phyloP scores from a whole-genome alignment of 2,329 filamentous ascomycete genomes.

The Colletotrichum euphorbiae region DNA sequence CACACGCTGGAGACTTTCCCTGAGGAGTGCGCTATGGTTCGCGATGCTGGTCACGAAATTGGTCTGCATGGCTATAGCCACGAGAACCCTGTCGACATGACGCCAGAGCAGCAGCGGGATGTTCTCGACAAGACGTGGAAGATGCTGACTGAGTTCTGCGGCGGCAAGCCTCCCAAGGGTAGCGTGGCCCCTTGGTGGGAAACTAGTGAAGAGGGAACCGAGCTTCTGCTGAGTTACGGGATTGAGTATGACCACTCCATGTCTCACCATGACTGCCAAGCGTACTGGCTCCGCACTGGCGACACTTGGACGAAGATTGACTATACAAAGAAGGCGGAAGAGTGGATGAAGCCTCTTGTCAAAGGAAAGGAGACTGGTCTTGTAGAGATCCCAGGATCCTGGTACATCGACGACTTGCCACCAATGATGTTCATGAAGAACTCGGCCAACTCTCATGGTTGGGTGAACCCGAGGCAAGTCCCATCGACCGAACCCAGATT shows the following conservation, averaged over 20 bases:
- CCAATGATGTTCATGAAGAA: conserved; percentile 81
- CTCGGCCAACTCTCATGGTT: conserved; percentile 72
- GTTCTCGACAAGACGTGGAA: conserved; percentile 82
- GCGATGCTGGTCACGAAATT: conserved; percentile 61
- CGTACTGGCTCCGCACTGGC: conserved; percentile 72
- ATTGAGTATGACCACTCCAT: conserved; percentile 78
- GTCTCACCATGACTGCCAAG: conserved; percentile 72
- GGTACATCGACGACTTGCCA: conserved; percentile 74
- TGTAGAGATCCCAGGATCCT: conserved; percentile 73
- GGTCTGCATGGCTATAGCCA: conserved; percentile 78
- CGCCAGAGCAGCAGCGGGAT: conserved; percentile 78
- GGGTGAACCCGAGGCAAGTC: conserved; percentile 57
- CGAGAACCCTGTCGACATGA: conserved; percentile 80
- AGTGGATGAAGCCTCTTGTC: conserved; percentile 75
- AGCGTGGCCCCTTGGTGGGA: conserved; percentile 83
- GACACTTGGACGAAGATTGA: conserved; percentile 77
- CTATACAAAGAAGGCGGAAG: conserved; percentile 69
- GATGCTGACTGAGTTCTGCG: conserved; percentile 74
- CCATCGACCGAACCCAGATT: fast-evolving
- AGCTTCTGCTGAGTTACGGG: conserved; percentile 74
- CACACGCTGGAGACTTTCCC: conserved; percentile 62
- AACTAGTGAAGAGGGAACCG: conserved; percentile 73
- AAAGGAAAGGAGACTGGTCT: conserved; percentile 70
- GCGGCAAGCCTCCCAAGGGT: conserved; percentile 77
- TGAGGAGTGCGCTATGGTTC: conserved; percentile 55